These are phyloP conservation scores for Colletotrichum sp. DNA, from an alignment of 2,329 filamentous ascomycete genomes.

Conservation along the genomic window DNA sequence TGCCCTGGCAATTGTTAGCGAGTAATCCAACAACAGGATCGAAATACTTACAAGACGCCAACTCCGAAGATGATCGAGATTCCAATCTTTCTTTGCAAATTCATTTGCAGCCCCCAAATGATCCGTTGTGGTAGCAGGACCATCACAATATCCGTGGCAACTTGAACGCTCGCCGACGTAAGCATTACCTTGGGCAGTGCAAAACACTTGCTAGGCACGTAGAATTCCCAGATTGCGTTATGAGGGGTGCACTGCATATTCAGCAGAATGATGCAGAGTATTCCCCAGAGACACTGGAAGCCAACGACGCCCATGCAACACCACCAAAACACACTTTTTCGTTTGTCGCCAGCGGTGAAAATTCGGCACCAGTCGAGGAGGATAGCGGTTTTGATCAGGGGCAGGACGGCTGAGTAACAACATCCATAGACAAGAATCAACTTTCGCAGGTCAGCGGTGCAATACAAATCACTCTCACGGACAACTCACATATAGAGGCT, in stretches of 20 bases:
- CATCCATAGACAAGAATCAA: not conserved
- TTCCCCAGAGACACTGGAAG: constrained; percentile 24
- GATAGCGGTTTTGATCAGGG: constrained; percentile 16
- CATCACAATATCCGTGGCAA: constrained; percentile 30
- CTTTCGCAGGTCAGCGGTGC: not conserved
- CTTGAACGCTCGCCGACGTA: constrained; percentile 26
- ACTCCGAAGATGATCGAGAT: constrained; percentile 35
- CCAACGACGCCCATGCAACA: constrained; percentile 22
- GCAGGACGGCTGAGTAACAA: not conserved
- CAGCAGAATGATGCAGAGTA: constrained; percentile 22
- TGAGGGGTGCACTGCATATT: constrained; percentile 29
- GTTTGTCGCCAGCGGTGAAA: constrained; percentile 14
- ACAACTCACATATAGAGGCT: not conserved
- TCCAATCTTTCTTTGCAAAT: constrained; percentile 32
- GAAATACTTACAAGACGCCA: constrained; percentile 28
- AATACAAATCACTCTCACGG: not conserved
- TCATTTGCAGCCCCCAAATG: constrained; percentile 35
- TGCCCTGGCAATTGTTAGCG: not conserved
- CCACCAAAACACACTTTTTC: constrained; percentile 26
- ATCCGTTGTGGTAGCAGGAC: constrained; percentile 32
- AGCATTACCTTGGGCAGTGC: constrained; percentile 23
- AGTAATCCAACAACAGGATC: not conserved
- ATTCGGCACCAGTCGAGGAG: constrained; percentile 19
- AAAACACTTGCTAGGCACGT: constrained; percentile 26
- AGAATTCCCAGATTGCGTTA: constrained; percentile 29